phyloP scores from a whole-genome alignment of 169 alveolate species.

The Cryptosporidium canis region DNA sequence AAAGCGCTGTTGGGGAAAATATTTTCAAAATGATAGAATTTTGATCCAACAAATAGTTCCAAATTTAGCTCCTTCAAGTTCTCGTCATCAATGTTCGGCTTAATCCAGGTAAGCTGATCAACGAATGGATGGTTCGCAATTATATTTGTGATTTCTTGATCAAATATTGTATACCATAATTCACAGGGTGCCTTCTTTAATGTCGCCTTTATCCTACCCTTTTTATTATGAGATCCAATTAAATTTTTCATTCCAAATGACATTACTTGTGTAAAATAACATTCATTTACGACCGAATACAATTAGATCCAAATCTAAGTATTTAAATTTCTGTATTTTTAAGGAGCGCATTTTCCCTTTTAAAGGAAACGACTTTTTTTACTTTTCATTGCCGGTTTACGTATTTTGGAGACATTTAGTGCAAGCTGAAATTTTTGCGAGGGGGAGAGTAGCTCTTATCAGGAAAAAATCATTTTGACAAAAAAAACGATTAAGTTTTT shows the following conservation, averaged over 20 bases:
- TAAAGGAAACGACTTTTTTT: neutral
- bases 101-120: slow-evolving; percentile 38
- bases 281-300: neutral
- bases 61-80: neutral
- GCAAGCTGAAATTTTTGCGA: neutral
- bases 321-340: neutral
- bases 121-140: slow-evolving; percentile 20
- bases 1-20: slow-evolving; percentile 34
- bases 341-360: neutral
- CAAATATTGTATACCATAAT: slow-evolving; percentile 24
- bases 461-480: neutral
- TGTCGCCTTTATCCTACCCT: slow-evolving; percentile 26
- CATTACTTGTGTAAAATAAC: neutral
- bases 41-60: neutral
- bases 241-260: slow-evolving; percentile 7
- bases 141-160: slow-evolving; percentile 19
- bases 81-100: slow-evolving; percentile 4
- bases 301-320: neutral
- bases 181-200: neutral
- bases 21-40: slow-evolving; percentile 27
- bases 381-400: slow-evolving; percentile 3
- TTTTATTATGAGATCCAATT: neutral
- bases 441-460: no score
- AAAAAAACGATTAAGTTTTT: neutral
- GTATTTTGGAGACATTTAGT: slow-evolving; percentile 30